phyloP scores from a whole-genome alignment of 139 green algal species.

The Picochlorum sp. region DNA sequence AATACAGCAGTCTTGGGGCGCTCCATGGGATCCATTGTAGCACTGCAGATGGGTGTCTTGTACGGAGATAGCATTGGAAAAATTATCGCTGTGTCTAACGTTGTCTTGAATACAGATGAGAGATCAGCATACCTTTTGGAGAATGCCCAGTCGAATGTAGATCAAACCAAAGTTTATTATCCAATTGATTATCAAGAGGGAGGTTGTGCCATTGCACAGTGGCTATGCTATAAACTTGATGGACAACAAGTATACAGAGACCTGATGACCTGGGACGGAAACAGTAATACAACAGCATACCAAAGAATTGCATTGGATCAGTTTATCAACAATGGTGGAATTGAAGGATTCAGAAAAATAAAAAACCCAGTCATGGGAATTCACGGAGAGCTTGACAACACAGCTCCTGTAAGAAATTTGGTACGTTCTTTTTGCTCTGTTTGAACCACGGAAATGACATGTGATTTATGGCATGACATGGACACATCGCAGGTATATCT shows the following conservation, averaged over 20 bases:
- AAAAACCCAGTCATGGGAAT: not conserved
- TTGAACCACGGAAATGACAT: too few relatives aligned
- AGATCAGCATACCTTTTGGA: not conserved
- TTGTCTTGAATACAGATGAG: not conserved
- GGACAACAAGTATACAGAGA: not conserved
- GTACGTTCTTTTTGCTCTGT: too few relatives aligned
- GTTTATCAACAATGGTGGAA: not conserved
- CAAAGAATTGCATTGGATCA: slow-evolving; percentile 1
- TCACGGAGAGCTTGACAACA: not conserved
- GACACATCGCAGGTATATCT: too few relatives aligned
- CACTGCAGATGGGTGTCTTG: not conserved
- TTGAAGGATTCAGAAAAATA: slow-evolving; percentile 1
- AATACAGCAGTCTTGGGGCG: not conserved
- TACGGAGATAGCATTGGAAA: not conserved
- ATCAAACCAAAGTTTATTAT: not conserved
- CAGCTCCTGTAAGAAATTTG: not conserved
- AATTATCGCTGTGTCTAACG: not conserved
- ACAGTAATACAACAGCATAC: not conserved
- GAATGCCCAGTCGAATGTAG: not conserved
- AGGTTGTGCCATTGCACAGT: not conserved
- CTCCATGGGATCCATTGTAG: not conserved
- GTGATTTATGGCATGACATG: not conserved
- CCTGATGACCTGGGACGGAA: not conserved
- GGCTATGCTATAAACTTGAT: slow-evolving; percentile 2
- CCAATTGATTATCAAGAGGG: slow-evolving; percentile 2